Base-by-base conservation (phyloP, 129 eudicot species). In the Solidago caesia region DNA sequence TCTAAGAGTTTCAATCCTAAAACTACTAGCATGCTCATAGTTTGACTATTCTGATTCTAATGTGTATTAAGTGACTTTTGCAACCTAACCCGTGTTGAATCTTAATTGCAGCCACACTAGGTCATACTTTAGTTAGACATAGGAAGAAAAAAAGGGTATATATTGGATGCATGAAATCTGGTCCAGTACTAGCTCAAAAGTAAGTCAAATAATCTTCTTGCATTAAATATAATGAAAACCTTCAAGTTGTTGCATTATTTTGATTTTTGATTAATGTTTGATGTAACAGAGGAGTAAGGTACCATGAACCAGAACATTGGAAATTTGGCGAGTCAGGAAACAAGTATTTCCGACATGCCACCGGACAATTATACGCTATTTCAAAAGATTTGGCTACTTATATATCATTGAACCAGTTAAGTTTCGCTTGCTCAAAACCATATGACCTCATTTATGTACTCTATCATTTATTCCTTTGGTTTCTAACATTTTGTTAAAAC, bases 261-360 rank as follows among this genome's bases (percentile, higher is more conserved):
- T 49, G 53, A 68, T 59, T 60, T 29, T 76, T 49, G 53, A 68
- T 59, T 14, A 12, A 27, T 33, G 25, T 49, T 21, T 46, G 7
- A 45, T 85, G 79, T 57, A 66, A 85, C 84, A 91, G 97, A 84
- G 97, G 97, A 75, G 96, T 89, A 51, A 87, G 96, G 71, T 92
- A 92, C 85, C 92, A 92, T 56, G 97, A 92, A 75, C 97, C 97
- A 3, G 97, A 92, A 77, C 60, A 92, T 51, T 92, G 97, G 97
- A 92, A 92, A 86, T 92, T 92, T 66, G 97, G 97, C 8, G 97
- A 89, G 84, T 73, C 81, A 4, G 97, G 97, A 76, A 92, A 92
- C 82, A 92, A 89, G 78, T 92, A 92, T 74, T 92, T 92, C 68
- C 97, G 97, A 27, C 97, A 92, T 77, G 97, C 97, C 48, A 92